Conservation (phyloP, 805 yeast genomes). For the Suhomyces emberorum region DNA sequence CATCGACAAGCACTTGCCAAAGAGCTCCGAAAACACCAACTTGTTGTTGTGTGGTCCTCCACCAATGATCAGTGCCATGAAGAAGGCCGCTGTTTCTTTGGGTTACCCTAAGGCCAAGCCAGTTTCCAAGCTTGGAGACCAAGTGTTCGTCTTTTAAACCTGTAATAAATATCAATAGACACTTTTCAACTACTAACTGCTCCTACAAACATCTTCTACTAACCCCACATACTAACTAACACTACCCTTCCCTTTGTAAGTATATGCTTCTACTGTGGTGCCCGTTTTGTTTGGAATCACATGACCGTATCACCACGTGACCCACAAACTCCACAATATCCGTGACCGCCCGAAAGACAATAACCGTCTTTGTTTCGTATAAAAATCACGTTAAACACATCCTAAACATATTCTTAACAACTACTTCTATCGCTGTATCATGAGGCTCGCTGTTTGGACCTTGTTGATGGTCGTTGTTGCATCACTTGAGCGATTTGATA, state of each 20-base stretch:
- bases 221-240: too few relatives aligned
- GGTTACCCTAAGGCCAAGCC: constrained; percentile 87
- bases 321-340: neutral
- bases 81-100: constrained; percentile 68
- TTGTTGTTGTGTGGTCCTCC: constrained; percentile 92
- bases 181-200: too few relatives aligned
- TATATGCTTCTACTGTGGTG: too few relatives aligned
- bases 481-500: constrained; percentile 2
- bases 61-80: constrained; percentile 82
- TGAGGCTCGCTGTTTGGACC: constrained; percentile 2
- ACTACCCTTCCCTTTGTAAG: too few relatives aligned
- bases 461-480: neutral
- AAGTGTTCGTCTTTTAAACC: constrained; percentile 76
- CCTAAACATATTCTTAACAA: too few relatives aligned
- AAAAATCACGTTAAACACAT: too few relatives aligned
- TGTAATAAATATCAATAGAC: neutral
- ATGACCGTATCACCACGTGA: neutral
- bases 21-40: constrained; percentile 57
- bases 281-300: too few relatives aligned
- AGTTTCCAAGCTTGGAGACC: constrained; percentile 85
- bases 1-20: constrained; percentile 61
- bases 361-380: too few relatives aligned
- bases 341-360: neutral
- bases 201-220: too few relatives aligned
- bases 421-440: neutral